phyloP scores from a whole-genome alignment of 495 filamentous ascomycete genomes.

The Aspergillus hancockii region DNA sequence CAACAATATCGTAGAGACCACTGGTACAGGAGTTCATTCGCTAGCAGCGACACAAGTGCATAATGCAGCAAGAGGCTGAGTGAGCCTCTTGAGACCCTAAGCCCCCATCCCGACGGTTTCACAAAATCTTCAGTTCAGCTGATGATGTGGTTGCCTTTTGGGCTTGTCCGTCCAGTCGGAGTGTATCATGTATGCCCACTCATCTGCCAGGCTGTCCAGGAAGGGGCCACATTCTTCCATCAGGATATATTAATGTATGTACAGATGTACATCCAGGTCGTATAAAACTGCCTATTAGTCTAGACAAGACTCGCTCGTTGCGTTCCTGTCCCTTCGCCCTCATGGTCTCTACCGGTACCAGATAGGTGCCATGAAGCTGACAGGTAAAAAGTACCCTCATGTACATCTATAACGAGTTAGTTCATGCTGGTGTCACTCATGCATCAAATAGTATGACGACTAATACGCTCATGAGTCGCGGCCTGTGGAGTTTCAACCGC shows the following conservation, averaged over 20 bases:
- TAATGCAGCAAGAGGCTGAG: background rate
- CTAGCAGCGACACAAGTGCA: background rate
- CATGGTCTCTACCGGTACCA: no score
- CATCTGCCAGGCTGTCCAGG: background rate
- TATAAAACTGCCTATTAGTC: no score
- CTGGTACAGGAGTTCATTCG: background rate
- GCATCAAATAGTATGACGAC: constrained; percentile 1
- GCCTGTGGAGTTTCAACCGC: background rate
- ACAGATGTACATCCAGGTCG: no score
- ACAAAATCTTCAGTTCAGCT: background rate
- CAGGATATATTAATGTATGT: no score
- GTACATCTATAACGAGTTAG: background rate
- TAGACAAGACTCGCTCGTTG: no score
- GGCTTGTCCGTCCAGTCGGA: background rate
- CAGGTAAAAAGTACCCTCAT: background rate
- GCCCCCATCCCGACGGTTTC: background rate
- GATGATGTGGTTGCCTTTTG: background rate
- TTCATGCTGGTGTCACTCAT: background rate
- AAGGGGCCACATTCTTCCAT: background rate
- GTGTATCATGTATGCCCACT: background rate
- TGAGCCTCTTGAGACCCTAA: background rate
- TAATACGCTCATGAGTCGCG: background rate
- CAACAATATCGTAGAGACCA: background rate
- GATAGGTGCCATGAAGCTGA: background rate
- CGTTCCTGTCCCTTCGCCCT: no score